These are phyloP conservation scores for Pisolithus marmoratus DNA, from an alignment of 768 basidiomycete genomes.

Conservation along the genomic window DNA sequence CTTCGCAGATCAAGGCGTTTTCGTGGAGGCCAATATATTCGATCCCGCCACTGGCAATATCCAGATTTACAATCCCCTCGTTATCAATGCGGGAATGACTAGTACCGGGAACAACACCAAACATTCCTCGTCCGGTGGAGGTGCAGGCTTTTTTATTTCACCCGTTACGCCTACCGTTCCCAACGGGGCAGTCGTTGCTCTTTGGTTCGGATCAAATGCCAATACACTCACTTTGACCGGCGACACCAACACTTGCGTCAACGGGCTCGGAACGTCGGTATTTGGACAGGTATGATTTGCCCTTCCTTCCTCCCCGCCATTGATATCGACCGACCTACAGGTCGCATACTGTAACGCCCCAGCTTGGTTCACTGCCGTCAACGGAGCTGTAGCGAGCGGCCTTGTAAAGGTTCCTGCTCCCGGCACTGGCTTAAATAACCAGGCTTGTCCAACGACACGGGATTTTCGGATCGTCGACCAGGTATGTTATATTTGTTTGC, in stretches of 20 bases:
- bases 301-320: not conserved
- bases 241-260: conserved; percentile 16
- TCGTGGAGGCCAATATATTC: conserved; percentile 25
- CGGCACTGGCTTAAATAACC: conserved; percentile 14
- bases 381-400: conserved; percentile 14
- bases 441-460: conserved; percentile 21
- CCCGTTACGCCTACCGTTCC: conserved; percentile 21
- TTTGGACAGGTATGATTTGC: conserved; percentile 18
- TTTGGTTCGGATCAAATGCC: conserved; percentile 27
- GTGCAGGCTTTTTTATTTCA: conserved; percentile 16
- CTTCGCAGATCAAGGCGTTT: conserved; percentile 19
- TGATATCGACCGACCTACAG: conserved; percentile 1
- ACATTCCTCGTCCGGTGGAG: not conserved
- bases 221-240: conserved; percentile 17
- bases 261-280: conserved; percentile 16
- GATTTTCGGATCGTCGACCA: conserved; percentile 25
- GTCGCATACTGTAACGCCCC: conserved; percentile 22
- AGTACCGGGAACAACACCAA: not conserved
- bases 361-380: conserved; percentile 19
- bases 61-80: conserved; percentile 24
- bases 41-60: conserved; percentile 23
- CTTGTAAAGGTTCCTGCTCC: conserved; percentile 16
- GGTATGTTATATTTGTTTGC: not conserved
- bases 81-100: conserved; percentile 24
- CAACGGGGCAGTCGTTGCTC: conserved; percentile 17